phyloP scores from a whole-genome alignment of 208 protist genomes.

The Leishmania amazonensis region DNA sequence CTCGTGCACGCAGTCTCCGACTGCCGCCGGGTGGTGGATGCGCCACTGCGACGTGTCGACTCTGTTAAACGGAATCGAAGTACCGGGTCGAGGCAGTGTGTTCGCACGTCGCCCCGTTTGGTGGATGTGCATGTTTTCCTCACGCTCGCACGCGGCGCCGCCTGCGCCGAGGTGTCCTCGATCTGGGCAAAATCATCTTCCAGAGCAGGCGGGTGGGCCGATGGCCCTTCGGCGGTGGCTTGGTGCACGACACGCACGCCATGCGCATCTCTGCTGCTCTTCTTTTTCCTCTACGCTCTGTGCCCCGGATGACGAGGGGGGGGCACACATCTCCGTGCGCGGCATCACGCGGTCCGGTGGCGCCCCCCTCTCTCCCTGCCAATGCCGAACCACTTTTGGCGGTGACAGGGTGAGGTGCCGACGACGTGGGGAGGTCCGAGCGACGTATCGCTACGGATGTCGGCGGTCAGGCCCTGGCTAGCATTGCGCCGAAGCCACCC shows the following conservation, averaged over 20 bases:
- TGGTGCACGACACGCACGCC: neutral
- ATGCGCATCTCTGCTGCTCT: neutral
- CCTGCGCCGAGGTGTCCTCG: neutral
- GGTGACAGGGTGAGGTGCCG: neutral
- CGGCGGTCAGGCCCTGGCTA: neutral
- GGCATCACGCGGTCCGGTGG: neutral
- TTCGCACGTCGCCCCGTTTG: neutral
- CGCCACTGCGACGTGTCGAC: neutral
- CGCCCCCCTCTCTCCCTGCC: neutral
- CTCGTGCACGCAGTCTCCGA: neutral
- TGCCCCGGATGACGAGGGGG: neutral
- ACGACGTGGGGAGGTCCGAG: neutral
- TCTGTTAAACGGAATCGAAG: neutral
- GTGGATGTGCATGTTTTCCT: neutral
- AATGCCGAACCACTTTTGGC: neutral
- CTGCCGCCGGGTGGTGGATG: neutral
- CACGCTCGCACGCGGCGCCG: neutral
- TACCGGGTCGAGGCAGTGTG: neutral
- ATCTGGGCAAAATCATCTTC: neutral
- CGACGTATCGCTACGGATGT: neutral
- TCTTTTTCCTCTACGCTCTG: neutral
- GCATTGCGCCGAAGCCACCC: neutral
- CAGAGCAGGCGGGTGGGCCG: neutral
- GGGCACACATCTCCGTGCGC: neutral
- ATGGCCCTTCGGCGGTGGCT: neutral